Conservation (phyloP, 2,329 filamentous ascomycete genomes). For the Cladosporium cucumerinum region DNA sequence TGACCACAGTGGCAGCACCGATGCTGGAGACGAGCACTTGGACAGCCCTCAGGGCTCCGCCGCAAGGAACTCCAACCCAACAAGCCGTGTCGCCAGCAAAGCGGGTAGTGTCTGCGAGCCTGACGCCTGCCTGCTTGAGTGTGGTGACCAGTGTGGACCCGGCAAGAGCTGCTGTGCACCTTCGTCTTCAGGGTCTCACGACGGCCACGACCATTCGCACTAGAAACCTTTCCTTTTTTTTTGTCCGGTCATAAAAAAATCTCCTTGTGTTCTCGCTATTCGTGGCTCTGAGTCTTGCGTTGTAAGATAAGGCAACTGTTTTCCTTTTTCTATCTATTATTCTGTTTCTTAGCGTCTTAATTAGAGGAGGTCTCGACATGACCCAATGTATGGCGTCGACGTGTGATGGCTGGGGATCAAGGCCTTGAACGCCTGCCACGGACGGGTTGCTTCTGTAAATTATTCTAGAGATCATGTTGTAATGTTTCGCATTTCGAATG, state of each 20-base stretch:
- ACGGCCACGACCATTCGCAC: conserved; percentile 37
- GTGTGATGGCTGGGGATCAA: neutral
- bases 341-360: neutral
- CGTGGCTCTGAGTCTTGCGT: neutral
- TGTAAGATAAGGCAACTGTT: neutral
- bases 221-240: neutral
- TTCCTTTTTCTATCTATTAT: neutral
- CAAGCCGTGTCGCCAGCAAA: conserved; percentile 36
- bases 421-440: neutral
- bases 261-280: neutral
- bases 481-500: neutral
- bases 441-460: neutral
- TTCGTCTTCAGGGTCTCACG: conserved; percentile 16
- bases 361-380: neutral
- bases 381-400: conserved; percentile 5
- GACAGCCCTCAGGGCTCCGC: conserved; percentile 28
- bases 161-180: conserved; percentile 43
- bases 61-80: conserved; percentile 29
- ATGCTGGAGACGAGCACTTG: conserved; percentile 28
- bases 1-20: conserved; percentile 38
- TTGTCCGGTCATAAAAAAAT: neutral
- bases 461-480: neutral
- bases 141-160: conserved; percentile 42
- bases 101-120: conserved; percentile 31
- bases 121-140: conserved; percentile 42